These are phyloP conservation scores for Cystofilobasidium capitatum DNA, from an alignment of 768 basidiomycete genomes.

Conservation along the genomic window DNA sequence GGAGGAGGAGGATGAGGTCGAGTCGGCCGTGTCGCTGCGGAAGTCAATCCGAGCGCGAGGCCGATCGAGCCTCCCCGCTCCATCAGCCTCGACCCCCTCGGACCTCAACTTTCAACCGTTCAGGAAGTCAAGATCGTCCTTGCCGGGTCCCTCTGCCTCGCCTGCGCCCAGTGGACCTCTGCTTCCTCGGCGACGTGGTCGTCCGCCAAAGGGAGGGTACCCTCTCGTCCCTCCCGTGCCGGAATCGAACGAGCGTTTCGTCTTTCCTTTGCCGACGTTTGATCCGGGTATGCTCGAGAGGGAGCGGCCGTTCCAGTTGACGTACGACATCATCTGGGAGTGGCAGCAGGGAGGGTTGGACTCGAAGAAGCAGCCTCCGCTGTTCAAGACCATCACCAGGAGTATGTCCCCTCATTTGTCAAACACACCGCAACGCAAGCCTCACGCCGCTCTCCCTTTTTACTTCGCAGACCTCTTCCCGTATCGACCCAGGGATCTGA, in stretches of 20 bases:
- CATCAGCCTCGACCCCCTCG: neutral
- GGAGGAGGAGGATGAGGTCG: neutral
- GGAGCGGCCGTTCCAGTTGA: conserved; percentile 34
- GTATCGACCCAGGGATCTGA: conserved; percentile 1
- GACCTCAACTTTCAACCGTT: neutral
- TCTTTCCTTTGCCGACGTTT: conserved; percentile 33
- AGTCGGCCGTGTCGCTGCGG: neutral
- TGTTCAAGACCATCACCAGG: conserved; percentile 14
- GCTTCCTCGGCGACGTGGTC: neutral
- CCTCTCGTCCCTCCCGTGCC: neutral
- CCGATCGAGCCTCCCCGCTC: neutral
- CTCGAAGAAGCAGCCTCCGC: conserved; percentile 29
- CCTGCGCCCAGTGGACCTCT: neutral
- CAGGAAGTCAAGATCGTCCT: neutral
- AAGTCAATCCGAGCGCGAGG: too few species aligned
- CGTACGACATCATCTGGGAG: conserved; percentile 35
- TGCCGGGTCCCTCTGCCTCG: neutral
- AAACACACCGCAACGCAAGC: neutral
- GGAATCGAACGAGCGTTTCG: neutral
- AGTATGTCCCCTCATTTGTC: conserved; percentile 14
- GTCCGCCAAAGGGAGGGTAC: too few species aligned
- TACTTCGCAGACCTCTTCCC: conserved; percentile 12
- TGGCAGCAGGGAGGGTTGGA: conserved; percentile 32
- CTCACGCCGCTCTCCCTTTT: neutral
- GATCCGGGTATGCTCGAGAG: conserved; percentile 30